Conservation (phyloP, 2,329 filamentous ascomycete species). For the Kalmusia sp. region DNA sequence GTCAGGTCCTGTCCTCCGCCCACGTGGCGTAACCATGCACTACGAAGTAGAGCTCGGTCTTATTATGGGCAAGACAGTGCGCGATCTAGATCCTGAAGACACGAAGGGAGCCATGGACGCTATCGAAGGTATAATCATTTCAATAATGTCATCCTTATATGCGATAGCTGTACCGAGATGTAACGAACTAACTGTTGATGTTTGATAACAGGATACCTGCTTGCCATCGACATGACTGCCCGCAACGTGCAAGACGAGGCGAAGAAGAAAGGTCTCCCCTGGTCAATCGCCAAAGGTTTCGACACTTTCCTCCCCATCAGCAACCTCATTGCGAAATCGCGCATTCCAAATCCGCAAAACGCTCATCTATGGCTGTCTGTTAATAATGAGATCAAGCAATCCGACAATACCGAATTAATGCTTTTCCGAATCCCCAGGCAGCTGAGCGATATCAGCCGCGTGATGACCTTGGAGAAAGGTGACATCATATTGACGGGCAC, state of each 20-base stretch:
- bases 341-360: constrained; percentile 86
- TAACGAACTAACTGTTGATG: too few relatives aligned
- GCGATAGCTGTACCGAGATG: too few relatives aligned
- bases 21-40: constrained; percentile 83
- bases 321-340: constrained; percentile 77
- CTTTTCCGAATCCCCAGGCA: constrained; percentile 88
- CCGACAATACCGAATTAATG: constrained; percentile 92
- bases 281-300: constrained; percentile 96
- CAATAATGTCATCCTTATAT: not conserved
- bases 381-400: constrained; percentile 79
- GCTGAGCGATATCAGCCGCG: constrained; percentile 87
- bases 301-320: constrained; percentile 95
- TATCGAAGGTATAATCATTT: constrained; percentile 70
- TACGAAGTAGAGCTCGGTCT: constrained; percentile 95
- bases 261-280: constrained; percentile 95
- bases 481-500: constrained; percentile 97
- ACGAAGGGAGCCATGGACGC: constrained; percentile 78
- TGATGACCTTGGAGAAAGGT: constrained; percentile 91
- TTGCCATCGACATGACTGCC: constrained; percentile 97
- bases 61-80: constrained; percentile 81
- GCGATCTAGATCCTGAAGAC: constrained; percentile 78
- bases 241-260: constrained; percentile 95
- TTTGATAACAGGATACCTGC: constrained; percentile 82
- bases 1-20: constrained; percentile 80
- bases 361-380: constrained; percentile 86